These are phyloP conservation scores for Calonectria crousiana DNA, from an alignment of 2,329 filamentous ascomycete genomes.

Conservation along the genomic window DNA sequence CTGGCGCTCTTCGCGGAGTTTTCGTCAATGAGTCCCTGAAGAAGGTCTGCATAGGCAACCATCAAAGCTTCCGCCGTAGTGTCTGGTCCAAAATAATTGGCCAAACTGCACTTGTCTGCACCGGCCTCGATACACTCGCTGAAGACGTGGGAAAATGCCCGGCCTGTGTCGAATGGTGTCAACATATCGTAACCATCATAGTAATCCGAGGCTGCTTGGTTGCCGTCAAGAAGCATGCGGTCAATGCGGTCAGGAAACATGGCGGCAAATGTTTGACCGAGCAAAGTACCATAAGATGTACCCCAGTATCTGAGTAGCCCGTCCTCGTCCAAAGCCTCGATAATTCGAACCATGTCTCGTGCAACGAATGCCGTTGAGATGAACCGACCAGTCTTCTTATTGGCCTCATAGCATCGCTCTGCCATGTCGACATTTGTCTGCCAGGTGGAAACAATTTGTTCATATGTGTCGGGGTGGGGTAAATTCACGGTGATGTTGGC, in stretches of 20 bases:
- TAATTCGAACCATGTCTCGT: neutral
- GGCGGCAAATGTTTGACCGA: neutral
- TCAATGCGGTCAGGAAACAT: constrained; percentile 4
- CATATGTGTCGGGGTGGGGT: neutral
- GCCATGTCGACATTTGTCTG: neutral
- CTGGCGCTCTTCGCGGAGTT: neutral
- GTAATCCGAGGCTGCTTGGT: neutral
- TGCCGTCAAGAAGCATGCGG: neutral
- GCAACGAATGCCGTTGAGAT: constrained; percentile 1
- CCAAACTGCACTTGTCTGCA: neutral
- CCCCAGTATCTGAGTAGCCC: neutral
- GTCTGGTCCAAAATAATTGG: neutral
- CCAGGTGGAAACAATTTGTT: neutral
- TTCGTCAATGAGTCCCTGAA: neutral
- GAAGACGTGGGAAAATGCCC: neutral
- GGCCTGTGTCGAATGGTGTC: neutral
- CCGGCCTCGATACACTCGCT: neutral
- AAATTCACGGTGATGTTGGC: neutral
- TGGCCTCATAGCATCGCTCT: neutral
- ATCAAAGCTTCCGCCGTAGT: neutral
- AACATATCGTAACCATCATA: neutral
- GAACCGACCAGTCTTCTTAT: neutral
- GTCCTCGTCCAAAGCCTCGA: neutral
- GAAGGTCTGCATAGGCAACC: neutral
- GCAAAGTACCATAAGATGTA: neutral